Evolutionary conservation across 148 eudicot species (phyloP).

Genomic region (Spergularia bocconei): DNA sequence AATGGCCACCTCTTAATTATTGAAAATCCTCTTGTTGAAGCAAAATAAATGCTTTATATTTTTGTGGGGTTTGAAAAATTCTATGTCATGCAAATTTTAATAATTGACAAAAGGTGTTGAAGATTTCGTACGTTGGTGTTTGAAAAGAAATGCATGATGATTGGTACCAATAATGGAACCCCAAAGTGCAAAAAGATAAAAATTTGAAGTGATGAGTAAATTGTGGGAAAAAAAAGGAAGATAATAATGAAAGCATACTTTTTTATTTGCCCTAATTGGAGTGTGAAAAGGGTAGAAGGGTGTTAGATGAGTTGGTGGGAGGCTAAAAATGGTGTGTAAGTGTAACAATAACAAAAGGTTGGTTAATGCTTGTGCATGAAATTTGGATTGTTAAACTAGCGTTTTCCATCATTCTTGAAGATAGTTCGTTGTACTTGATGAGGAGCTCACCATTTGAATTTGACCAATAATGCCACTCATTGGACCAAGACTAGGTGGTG

Average conservation of each 20-base stretch:
- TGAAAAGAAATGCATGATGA: conserved; percentile 21
- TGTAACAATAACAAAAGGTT: conserved; percentile 24
- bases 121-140: conserved; percentile 15
- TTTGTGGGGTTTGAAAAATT: conserved; percentile 14
- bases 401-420: conserved; percentile 35
- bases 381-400: conserved; percentile 35
- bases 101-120: conserved; percentile 18
- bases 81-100: not conserved
- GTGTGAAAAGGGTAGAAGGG: not conserved
- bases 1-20: conserved; percentile 19
- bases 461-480: conserved; percentile 25
- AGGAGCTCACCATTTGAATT: conserved; percentile 11
- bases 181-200: conserved; percentile 26
- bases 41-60: conserved; percentile 29
- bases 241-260: conserved; percentile 23
- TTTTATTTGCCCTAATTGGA: conserved; percentile 18
- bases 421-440: conserved; percentile 32
- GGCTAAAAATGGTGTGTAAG: conserved; percentile 24
- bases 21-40: conserved; percentile 26
- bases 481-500: conserved; percentile 13
- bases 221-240: conserved; percentile 1
- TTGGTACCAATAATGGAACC: conserved; percentile 30
- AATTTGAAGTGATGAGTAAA: conserved; percentile 22
- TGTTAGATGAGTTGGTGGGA: conserved; percentile 30
- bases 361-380: conserved; percentile 35